These are phyloP conservation scores for Asterochloris sp. DNA, from an alignment of 139 green algal genomes.

Conservation along the genomic window DNA sequence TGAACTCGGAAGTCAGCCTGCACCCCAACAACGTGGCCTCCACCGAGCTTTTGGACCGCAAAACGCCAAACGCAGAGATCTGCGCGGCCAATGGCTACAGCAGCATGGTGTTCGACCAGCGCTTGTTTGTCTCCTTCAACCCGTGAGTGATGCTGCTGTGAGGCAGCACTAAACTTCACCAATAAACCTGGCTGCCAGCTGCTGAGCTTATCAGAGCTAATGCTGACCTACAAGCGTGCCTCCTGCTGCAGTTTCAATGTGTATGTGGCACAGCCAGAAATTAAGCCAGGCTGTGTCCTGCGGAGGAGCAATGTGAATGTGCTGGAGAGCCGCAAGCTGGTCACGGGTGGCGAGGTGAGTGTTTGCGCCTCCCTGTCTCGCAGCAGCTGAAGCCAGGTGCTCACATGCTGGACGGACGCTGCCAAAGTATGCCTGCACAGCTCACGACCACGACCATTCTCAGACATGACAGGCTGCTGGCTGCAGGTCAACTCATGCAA, in stretches of 20 bases:
- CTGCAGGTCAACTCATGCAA: conserved; percentile 84
- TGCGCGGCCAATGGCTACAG: conserved; percentile 96
- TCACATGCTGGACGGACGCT: not conserved
- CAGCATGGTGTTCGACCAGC: conserved; percentile 98
- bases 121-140: conserved; percentile 98
- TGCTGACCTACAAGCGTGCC: not conserved
- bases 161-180: not conserved
- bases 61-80: conserved; percentile 89
- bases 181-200: not conserved
- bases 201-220: not conserved
- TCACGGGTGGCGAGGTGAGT: conserved; percentile 62
- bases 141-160: conserved; percentile 50
- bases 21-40: conserved; percentile 83
- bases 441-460: not conserved
- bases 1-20: conserved; percentile 72
- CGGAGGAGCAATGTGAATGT: conserved; percentile 88
- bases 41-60: conserved; percentile 93
- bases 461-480: not conserved
- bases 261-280: conserved; percentile 93
- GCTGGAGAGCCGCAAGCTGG: conserved; percentile 87
- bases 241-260: conserved; percentile 84
- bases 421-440: not conserved
- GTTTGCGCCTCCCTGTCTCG: too few species aligned
- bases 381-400: not conserved
- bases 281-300: conserved; percentile 97